These are phyloP conservation scores for Fusarium irregulare DNA, from an alignment of 2,329 filamentous ascomycete genomes.

Conservation along the genomic window DNA sequence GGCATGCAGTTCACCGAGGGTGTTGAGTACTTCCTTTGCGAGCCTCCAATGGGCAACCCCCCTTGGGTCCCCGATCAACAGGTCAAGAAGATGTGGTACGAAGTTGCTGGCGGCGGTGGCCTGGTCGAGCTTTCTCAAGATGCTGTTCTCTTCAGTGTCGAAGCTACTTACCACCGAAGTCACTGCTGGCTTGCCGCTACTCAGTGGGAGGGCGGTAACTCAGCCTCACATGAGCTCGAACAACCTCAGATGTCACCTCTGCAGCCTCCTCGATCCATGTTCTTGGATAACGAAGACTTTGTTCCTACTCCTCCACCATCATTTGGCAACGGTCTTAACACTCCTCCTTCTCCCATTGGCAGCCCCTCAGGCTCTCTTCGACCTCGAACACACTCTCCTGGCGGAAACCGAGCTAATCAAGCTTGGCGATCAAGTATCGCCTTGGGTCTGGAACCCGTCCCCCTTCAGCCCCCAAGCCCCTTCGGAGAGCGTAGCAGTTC, in stretches of 20 bases:
- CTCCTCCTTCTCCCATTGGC: slow-evolving; percentile 44
- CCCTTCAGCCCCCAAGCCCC: slow-evolving; percentile 51
- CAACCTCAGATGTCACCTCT: slow-evolving; percentile 54
- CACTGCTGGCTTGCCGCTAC: slow-evolving; percentile 68
- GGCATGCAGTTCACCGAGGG: slow-evolving; percentile 74
- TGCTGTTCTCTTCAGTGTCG: slow-evolving; percentile 70
- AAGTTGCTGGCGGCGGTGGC: slow-evolving; percentile 72
- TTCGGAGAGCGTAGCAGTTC: slow-evolving; percentile 53
- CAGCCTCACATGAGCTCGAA: slow-evolving; percentile 38
- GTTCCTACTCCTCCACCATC: slow-evolving; percentile 38
- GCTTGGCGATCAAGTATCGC: slow-evolving; percentile 57
- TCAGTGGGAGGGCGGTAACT: slow-evolving; percentile 56
- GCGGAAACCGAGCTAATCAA: slow-evolving; percentile 49
- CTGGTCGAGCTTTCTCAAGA: slow-evolving; percentile 70
- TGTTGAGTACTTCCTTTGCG: slow-evolving; percentile 85
- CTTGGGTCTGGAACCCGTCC: slow-evolving; percentile 57
- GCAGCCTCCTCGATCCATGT: slow-evolving; percentile 53
- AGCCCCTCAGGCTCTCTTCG: slow-evolving; percentile 52
- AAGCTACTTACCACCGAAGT: slow-evolving; percentile 69
- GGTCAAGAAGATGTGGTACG: slow-evolving; percentile 78
- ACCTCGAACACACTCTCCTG: slow-evolving; percentile 55
- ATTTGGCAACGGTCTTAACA: slow-evolving; percentile 41
- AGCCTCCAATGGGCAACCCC: slow-evolving; percentile 76
- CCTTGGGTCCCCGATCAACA: slow-evolving; percentile 78
- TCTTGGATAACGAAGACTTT: slow-evolving; percentile 48